Base-by-base conservation (phyloP, 2,329 filamentous ascomycete genomes). In the Chlorencoelia australis region DNA sequence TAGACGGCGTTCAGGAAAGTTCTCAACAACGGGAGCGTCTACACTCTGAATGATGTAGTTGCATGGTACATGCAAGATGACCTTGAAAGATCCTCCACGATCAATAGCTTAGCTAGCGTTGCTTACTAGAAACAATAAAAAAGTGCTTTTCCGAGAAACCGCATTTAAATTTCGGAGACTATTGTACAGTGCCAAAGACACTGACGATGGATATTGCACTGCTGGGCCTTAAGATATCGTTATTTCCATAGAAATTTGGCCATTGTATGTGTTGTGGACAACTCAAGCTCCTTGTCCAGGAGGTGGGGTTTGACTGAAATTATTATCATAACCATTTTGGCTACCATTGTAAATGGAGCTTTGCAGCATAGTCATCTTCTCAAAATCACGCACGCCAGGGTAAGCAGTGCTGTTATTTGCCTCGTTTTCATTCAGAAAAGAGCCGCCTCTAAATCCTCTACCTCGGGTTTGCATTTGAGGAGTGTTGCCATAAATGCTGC, bases 11-110 rank as follows among this genome's bases (percentile, higher is more conserved):
- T 66, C 61, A 56, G 54, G 59, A 63, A 66, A 59, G 63, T 66
- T 69, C 70, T 70, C 67, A 71, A 70, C 67, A 71, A 68, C 67
- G 61, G 64, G 46, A 51, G 47, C 51, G 50, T 50, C 49, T 49
- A 46, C 42, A 51, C 48, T 50, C 43, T 43, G 46, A 48, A 36
- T 50, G 46, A 41, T 49, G 48, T 46, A 39, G 42, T 40, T 39
- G 41, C 46, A 46, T 35, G 30, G 30, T 39, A 33, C 37, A 50
- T 44, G 47, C 52, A 39, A 47, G 40, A 48, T 50, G 47, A 50
- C 44, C 44, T 28, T 40, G 43, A 32, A 50, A 48, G 53, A 56
- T 57, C 55, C 54, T 58, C 55, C 52, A 57, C 54, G 55, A 58
- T 58, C 53, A 51, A 43, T 17, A 20, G 40, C 47, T 54, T 51